Evolutionary conservation across 2,329 filamentous ascomycete species (phyloP), one percentile per base, ranked within the genome.

Genomic region (Colletotrichum sublineola): DNA sequence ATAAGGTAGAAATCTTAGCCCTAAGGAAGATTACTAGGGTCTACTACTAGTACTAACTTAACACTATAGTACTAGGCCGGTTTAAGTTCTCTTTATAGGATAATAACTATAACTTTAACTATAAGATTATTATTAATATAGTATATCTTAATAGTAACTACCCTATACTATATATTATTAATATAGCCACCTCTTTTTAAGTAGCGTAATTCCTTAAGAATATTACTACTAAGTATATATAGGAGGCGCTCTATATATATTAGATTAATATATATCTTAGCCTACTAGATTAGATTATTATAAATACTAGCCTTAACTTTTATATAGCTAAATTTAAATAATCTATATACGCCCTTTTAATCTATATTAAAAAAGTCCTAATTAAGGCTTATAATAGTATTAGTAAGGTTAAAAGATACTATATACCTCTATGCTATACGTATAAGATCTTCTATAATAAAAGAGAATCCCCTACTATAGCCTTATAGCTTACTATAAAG

Each of bases 71-170:
- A 3, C 58, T 24, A 1, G 2, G 29, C 1, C 0, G 24, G 1
- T 61, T 61, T 15, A 46, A n/a, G 18, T 61, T 61, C 11, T 24
- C 11, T 5, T 1, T 61, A 9, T 76, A 77, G 56, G 80, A 81
- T 11, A 60, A 74, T 5, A 24, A 24, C 1, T n/a, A n/a, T 20
- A 5, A 42, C 5, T 48, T 48, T 20, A 48, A 48, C 15, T 1
- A 48, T 20, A 15, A 48, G 20, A 5, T 48, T 7, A 18, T n/a
- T 15, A 15, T 48, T 3, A 7, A 48, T 11, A 7, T 48, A 0
- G 5, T 48, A 3, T 48, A 48, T 7, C 3, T n/a, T n/a, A 15
- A 48, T n/a, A 15, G 44, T 3, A 48, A 48, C 7, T 7, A 6
- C 3, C 44, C 5, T 5, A 11, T 8, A 1, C 18, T 48, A 8